These are phyloP conservation scores for Tetrahymena malaccensis DNA, from an alignment of 73 alveolate genomes.

Conservation along the genomic window DNA sequence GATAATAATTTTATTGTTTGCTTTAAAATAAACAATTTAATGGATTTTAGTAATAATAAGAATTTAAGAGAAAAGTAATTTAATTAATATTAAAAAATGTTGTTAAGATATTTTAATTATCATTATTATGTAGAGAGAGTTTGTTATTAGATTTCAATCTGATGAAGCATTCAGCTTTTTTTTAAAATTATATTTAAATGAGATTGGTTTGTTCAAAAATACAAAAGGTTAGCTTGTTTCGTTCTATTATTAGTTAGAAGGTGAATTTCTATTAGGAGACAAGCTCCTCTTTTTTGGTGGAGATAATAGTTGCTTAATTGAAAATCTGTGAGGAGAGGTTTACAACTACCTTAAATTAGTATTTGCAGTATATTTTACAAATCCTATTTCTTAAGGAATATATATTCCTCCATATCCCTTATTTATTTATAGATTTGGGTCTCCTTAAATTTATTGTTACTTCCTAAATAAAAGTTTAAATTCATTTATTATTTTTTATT, in stretches of 20 bases:
- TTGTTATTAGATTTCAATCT: background rate
- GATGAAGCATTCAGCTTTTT: background rate
- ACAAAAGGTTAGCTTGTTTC: background rate
- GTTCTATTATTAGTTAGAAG: background rate
- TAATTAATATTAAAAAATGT: no score
- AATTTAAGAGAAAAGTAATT: no score
- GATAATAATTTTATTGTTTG: no score
- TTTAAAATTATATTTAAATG: background rate
- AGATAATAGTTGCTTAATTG: background rate
- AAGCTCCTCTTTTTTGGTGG: background rate
- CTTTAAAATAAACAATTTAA: no score
- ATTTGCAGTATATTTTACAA: background rate
- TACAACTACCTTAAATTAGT: background rate
- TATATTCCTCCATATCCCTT: background rate
- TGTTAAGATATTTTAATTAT: no score
- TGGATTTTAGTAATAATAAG: no score
- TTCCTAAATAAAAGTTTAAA: background rate
- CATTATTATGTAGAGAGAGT: no score
- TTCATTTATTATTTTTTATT: background rate
- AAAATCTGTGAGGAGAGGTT: background rate
- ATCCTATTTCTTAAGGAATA: background rate
- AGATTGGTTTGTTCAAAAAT: background rate
- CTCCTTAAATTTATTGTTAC: background rate
- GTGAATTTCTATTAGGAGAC: background rate
- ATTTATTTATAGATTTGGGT: background rate